Conservation (phyloP, 805 yeast genomes). For the Priceomyces carsonii region DNA sequence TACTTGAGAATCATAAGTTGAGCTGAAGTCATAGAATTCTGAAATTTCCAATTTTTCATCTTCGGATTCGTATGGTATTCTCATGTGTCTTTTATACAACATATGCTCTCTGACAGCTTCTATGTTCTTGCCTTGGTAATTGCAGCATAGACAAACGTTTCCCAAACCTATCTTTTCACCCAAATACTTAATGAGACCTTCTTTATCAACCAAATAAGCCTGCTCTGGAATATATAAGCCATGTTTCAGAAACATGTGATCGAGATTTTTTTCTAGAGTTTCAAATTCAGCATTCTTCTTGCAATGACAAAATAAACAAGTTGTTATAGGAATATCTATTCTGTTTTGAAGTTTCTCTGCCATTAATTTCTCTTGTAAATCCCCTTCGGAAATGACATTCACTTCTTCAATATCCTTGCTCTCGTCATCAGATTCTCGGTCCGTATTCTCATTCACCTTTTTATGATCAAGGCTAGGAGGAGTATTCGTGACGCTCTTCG, state of each 20-base stretch:
- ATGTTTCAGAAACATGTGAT: slow-evolving; percentile 76
- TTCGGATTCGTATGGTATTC: slow-evolving; percentile 81
- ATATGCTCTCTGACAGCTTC: slow-evolving; percentile 91
- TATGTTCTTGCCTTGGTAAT: slow-evolving; percentile 77
- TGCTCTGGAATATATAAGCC: slow-evolving; percentile 89
- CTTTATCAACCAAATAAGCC: slow-evolving; percentile 62
- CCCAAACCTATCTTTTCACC: slow-evolving; percentile 84
- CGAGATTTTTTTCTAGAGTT: slow-evolving; percentile 45
- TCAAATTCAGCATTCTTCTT: slow-evolving; percentile 33
- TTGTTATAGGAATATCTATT: slow-evolving; percentile 48
- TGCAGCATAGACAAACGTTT: slow-evolving; percentile 78
- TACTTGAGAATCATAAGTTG: slow-evolving; percentile 48
- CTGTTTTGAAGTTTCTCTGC: slow-evolving; percentile 45
- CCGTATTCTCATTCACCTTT: slow-evolving; percentile 5
- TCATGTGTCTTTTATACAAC: slow-evolving; percentile 81
- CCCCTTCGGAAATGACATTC: too few relatives aligned
- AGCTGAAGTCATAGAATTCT: slow-evolving; percentile 80
- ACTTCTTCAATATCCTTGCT: too few relatives aligned
- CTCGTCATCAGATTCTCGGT: too few relatives aligned
- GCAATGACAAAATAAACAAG: slow-evolving; percentile 52
- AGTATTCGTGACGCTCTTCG: too few relatives aligned
- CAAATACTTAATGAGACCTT: slow-evolving; percentile 72
- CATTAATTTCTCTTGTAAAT: slow-evolving; percentile 43
- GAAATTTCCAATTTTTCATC: slow-evolving; percentile 76
- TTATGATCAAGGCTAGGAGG: slow-evolving; percentile 12